Percentiles rank a stretch among this genome's conserved stretches.
Conservation (phyloP, 345 rosid species). For the Turnera subulata region DNA sequence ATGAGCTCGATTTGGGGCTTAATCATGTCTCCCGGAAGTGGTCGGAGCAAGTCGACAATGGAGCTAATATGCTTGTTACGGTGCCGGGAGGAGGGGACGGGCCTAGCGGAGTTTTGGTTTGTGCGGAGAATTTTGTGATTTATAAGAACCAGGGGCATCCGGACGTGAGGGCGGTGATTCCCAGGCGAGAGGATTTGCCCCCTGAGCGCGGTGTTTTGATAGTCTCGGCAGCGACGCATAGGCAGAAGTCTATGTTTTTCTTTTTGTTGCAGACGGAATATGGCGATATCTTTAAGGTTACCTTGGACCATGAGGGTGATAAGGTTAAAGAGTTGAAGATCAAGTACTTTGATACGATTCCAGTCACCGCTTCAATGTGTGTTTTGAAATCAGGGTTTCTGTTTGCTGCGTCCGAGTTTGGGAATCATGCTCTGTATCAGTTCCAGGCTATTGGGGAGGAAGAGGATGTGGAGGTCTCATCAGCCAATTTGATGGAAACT, state of each 20-base stretch:
- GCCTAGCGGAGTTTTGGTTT: constrained; percentile 91
- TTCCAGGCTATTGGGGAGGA: constrained; percentile 91
- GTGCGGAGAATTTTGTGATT: constrained; percentile 95
- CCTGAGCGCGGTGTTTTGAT: constrained; percentile 88
- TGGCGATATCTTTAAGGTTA: constrained; percentile 89
- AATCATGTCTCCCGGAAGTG: constrained; percentile 96
- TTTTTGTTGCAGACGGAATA: constrained; percentile 94
- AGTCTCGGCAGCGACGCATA: constrained; percentile 88
- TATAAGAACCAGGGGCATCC: constrained; percentile 95
- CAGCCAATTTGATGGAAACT: constrained; percentile 85
- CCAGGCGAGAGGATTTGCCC: constrained; percentile 86
- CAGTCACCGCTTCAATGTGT: constrained; percentile 78
- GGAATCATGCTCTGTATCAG: constrained; percentile 93
- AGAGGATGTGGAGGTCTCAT: constrained; percentile 87
- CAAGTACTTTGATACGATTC: constrained; percentile 92
- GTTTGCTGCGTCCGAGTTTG: constrained; percentile 93
- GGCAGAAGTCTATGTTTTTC: constrained; percentile 87
- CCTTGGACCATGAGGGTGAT: constrained; percentile 69
- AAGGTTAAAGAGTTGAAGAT: constrained; percentile 79
- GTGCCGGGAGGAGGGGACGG: constrained; percentile 99
- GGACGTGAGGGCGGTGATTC: constrained; percentile 87
- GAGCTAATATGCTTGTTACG: constrained; percentile 95
- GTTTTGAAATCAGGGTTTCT: constrained; percentile 87
- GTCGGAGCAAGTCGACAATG: constrained; percentile 93
- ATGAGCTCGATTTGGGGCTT: constrained; percentile 92